These are phyloP conservation scores for Pogostemon cablin DNA, from an alignment of 257 asterid species.

Conservation along the genomic window DNA sequence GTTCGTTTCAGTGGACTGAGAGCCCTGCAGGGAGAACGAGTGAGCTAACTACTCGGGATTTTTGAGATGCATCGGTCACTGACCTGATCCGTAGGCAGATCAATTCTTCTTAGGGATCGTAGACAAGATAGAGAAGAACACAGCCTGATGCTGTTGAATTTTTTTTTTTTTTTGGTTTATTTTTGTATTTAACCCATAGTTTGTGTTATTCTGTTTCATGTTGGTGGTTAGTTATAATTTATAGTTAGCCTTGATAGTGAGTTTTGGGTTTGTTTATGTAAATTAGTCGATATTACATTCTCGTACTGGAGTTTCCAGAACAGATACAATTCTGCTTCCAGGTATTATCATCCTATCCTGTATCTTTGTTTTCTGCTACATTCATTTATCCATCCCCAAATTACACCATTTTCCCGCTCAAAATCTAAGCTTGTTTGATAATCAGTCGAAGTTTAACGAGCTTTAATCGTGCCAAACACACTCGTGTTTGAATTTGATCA, in stretches of 20 bases:
- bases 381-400: background rate
- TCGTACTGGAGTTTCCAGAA: slow-evolving; percentile 2
- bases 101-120: slow-evolving; percentile 35
- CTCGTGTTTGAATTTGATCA: no score
- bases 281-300: slow-evolving; percentile 26
- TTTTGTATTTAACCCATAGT: background rate
- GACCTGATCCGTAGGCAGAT: slow-evolving; percentile 25
- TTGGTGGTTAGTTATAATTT: background rate
- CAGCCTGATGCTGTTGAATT: slow-evolving; percentile 31
- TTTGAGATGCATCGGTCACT: slow-evolving; percentile 10
- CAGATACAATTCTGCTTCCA: background rate
- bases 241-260: slow-evolving; percentile 21
- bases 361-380: background rate
- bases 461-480: no score
- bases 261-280: slow-evolving; percentile 31
- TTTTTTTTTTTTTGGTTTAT: slow-evolving; percentile 24
- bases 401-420: background rate
- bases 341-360: slow-evolving; percentile 14
- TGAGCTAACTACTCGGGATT: background rate
- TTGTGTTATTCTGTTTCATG: slow-evolving; percentile 15
- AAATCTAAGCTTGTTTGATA: no score
- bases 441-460: no score
- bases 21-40: background rate
- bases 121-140: slow-evolving; percentile 30
- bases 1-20: slow-evolving; percentile 69